Conservation (phyloP, 75 land plant species). For the Picea sitchensis region DNA sequence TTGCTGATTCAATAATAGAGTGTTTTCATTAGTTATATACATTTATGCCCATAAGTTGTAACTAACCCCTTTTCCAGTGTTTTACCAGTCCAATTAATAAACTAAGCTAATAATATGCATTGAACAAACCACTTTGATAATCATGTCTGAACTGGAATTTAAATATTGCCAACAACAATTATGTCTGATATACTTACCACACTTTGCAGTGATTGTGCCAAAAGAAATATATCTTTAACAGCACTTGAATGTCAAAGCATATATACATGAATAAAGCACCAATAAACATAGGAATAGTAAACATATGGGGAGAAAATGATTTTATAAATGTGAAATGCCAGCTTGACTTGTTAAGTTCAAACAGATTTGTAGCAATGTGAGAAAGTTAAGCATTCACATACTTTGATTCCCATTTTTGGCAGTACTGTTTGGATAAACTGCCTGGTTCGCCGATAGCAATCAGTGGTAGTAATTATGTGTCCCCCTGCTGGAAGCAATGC, state of each 20-base stretch:
- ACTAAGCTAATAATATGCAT: too few species aligned
- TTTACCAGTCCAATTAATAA: too few species aligned
- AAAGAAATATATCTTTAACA: not conserved
- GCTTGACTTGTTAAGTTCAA: not conserved
- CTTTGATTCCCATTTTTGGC: conserved; percentile 93
- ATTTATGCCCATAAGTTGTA: too few species aligned
- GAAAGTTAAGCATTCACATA: conserved; percentile 20
- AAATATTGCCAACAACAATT: too few species aligned
- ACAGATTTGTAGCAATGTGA: not conserved
- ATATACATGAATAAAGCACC: too few species aligned
- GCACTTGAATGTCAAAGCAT: not conserved
- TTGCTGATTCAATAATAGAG: too few species aligned
- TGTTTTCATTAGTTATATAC: too few species aligned
- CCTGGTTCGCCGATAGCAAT: conserved; percentile 94
- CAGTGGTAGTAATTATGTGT: conserved; percentile 96
- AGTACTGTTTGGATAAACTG: conserved; percentile 88
- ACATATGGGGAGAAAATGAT: not conserved
- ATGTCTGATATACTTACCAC: too few species aligned
- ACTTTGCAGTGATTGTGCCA: not conserved
- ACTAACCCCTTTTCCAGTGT: too few species aligned
- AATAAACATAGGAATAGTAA: too few species aligned
- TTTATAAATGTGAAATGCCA: not conserved
- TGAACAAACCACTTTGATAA: too few species aligned
- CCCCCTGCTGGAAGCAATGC: conserved; percentile 94
- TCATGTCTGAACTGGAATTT: too few species aligned